phyloP scores from a whole-genome alignment of 768 basidiomycete genomes.

The Crassisporium funariophilum region DNA sequence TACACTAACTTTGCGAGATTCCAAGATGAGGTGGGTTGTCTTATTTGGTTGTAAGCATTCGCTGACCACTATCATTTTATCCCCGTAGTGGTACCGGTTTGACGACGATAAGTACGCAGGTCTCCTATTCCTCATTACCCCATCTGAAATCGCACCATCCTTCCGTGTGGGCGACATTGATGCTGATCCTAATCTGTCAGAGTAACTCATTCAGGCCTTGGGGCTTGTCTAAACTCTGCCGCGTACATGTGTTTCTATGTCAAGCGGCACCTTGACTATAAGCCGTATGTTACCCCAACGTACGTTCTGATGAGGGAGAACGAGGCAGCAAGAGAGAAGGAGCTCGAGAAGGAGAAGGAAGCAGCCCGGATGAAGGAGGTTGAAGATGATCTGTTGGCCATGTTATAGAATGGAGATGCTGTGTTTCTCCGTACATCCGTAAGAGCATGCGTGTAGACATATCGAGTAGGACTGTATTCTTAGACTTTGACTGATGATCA shows the following conservation, averaged over 20 bases:
- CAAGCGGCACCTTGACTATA: constrained; percentile 86
- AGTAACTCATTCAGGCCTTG: constrained; percentile 71
- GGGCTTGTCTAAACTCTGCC: constrained; percentile 66
- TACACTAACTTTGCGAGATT: constrained; percentile 88
- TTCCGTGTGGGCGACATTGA: too few relatives aligned
- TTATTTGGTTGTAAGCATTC: background rate
- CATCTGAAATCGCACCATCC: background rate
- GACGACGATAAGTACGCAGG: constrained; percentile 83
- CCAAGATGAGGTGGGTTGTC: constrained; percentile 72
- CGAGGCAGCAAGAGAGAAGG: constrained; percentile 55
- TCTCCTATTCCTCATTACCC: constrained; percentile 1
- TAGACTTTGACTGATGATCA: too few relatives aligned
- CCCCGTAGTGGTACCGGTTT: constrained; percentile 83
- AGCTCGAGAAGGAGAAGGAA: constrained; percentile 48
- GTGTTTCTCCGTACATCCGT: background rate
- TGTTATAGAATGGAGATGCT: constrained; percentile 28
- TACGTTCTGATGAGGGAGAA: constrained; percentile 68
- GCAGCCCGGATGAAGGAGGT: constrained; percentile 59
- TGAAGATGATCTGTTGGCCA: constrained; percentile 66
- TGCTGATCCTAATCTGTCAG: too few relatives aligned
- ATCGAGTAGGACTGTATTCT: background rate
- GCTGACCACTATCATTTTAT: constrained; percentile 1
- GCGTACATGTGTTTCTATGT: constrained; percentile 98
- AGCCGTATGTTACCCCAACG: constrained; percentile 65
- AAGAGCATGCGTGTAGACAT: background rate